phyloP scores from a whole-genome alignment of 805 yeast genomes.

The Hanseniaspora nectarophila region DNA sequence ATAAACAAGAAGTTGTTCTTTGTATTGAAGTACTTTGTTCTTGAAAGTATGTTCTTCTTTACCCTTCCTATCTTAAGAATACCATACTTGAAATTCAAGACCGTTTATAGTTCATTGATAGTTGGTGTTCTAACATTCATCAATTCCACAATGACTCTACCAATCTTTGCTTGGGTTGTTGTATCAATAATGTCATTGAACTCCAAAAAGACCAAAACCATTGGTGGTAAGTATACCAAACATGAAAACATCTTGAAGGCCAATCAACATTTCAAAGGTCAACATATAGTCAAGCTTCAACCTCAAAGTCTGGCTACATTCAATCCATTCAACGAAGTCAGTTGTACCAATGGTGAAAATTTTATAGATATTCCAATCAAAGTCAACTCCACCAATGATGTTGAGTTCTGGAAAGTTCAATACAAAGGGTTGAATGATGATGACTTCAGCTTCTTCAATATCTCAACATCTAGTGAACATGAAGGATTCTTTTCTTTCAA shows the following conservation, averaged over 20 bases:
- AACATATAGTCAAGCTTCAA: slow-evolving; percentile 69
- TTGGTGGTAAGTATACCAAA: slow-evolving; percentile 38
- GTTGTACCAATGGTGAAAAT: slow-evolving; percentile 41
- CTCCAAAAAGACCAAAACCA: slow-evolving; percentile 39
- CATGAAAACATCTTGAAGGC: slow-evolving; percentile 22
- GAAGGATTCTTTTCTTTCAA: background rate
- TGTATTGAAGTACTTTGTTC: slow-evolving; percentile 53
- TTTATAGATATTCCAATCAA: slow-evolving; percentile 48
- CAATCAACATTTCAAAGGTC: slow-evolving; percentile 62
- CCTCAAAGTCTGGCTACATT: slow-evolving; percentile 84
- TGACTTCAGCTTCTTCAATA: slow-evolving; percentile 9
- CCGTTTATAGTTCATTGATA: slow-evolving; percentile 41
- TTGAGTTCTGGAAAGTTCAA: slow-evolving; percentile 55
- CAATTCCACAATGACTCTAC: slow-evolving; percentile 42
- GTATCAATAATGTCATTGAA: slow-evolving; percentile 36
- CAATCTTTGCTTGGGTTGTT: slow-evolving; percentile 34
- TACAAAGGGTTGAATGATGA: slow-evolving; percentile 39
- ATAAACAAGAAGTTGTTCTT: slow-evolving; percentile 37
- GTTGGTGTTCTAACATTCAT: slow-evolving; percentile 36
- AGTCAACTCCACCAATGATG: slow-evolving; percentile 65
- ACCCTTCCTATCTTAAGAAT: slow-evolving; percentile 61
- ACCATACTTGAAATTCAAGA: slow-evolving; percentile 58
- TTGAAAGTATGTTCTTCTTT: slow-evolving; percentile 64
- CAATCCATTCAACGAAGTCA: slow-evolving; percentile 58
- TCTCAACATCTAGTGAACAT: slow-evolving; percentile 10